These are phyloP conservation scores for Scheffersomyces quercinus DNA, from an alignment of 1,139 yeast species.

Conservation along the genomic window DNA sequence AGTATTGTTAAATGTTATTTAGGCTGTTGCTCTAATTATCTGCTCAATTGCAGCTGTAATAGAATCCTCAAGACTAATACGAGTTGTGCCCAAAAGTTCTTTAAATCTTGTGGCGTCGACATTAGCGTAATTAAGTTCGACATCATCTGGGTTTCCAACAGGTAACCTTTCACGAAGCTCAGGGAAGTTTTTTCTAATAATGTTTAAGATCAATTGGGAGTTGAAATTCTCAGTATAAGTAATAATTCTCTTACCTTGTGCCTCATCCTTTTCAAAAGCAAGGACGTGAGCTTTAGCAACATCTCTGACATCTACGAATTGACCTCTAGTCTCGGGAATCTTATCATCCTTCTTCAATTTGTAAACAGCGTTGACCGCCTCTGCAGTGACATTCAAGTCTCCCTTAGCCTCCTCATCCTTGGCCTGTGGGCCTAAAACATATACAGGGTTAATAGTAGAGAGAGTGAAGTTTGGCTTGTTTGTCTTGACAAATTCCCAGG, in stretches of 20 bases:
- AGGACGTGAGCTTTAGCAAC: slow-evolving; percentile 41
- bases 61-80: slow-evolving; percentile 12
- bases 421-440: slow-evolving; percentile 21
- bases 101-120: slow-evolving; percentile 15
- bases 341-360: slow-evolving; percentile 16
- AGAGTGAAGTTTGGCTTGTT: slow-evolving; percentile 34
- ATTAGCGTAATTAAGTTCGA: slow-evolving; percentile 16
- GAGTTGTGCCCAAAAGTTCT: slow-evolving; percentile 16
- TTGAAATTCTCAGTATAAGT: slow-evolving; percentile 33
- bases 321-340: slow-evolving; percentile 20
- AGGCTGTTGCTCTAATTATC: slow-evolving; percentile 2
- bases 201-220: slow-evolving; percentile 37
- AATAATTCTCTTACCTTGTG: slow-evolving; percentile 41
- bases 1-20: too few relatives aligned
- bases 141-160: slow-evolving; percentile 21
- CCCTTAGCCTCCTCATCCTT: slow-evolving; percentile 15
- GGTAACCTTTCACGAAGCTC: slow-evolving; percentile 18
- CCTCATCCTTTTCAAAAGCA: slow-evolving; percentile 32
- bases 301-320: slow-evolving; percentile 42
- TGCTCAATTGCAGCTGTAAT: slow-evolving; percentile 20
- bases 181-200: slow-evolving; percentile 19
- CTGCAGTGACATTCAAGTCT: slow-evolving; percentile 19
- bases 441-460: slow-evolving; percentile 34
- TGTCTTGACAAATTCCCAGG: slow-evolving; percentile 32
- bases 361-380: slow-evolving; percentile 18